Evolutionary conservation across 2,329 filamentous ascomycete genomes (phyloP).

Genomic region (Colletotrichum tropicale): DNA sequence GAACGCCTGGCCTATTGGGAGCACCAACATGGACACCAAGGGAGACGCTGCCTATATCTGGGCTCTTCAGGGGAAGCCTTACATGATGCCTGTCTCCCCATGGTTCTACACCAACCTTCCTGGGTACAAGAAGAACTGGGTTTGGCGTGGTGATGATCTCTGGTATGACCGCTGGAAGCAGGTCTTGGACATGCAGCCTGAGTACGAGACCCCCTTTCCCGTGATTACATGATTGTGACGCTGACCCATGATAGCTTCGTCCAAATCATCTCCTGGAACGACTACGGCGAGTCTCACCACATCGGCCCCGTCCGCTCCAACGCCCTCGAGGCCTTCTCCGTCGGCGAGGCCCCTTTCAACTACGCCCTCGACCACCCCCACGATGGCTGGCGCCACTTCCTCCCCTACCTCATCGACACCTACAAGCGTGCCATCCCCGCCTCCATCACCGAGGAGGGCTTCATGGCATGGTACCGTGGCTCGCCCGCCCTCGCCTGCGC

Average conservation of each 20-base stretch:
- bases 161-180: slow-evolving; percentile 64
- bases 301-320: slow-evolving; percentile 49
- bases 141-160: slow-evolving; percentile 64
- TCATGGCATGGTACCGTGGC: slow-evolving; percentile 38
- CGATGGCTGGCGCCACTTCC: slow-evolving; percentile 50
- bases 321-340: slow-evolving; percentile 29
- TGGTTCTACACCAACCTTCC: slow-evolving; percentile 67
- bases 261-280: slow-evolving; percentile 54
- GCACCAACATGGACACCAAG: slow-evolving; percentile 18
- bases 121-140: slow-evolving; percentile 64
- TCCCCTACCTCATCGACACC: slow-evolving; percentile 54
- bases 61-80: slow-evolving; percentile 23
- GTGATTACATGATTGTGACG: slow-evolving; percentile 37
- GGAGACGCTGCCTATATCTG: slow-evolving; percentile 22
- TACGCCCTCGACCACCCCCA: slow-evolving; percentile 56
- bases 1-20: slow-evolving; percentile 40
- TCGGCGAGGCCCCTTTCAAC: slow-evolving; percentile 41
- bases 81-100: slow-evolving; percentile 61
- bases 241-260: slow-evolving; percentile 42
- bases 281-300: slow-evolving; percentile 61
- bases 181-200: slow-evolving; percentile 55
- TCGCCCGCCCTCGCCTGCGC: slow-evolving; percentile 28
- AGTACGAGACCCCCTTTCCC: slow-evolving; percentile 59
- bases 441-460: slow-evolving; percentile 28
- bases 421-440: slow-evolving; percentile 48